Percentiles rank a stretch among this genome's conserved stretches.
Evolutionary conservation across 2,329 filamentous ascomycete species (phyloP).

Genomic region (Neoscytalidium dimidiatum): DNA sequence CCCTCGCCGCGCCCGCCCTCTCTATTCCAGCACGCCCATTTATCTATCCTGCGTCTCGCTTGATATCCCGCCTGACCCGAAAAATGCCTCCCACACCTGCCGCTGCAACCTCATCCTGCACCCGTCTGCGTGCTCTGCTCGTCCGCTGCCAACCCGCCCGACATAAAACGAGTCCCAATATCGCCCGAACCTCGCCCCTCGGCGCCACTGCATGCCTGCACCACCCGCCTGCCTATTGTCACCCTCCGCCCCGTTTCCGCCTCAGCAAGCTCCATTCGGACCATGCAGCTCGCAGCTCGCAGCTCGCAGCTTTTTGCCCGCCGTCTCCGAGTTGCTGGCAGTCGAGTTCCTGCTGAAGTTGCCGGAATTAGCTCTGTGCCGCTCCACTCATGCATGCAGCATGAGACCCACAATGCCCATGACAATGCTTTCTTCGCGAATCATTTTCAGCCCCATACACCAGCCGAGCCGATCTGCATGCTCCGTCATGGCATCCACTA

Average conservation of each 20-base stretch:
- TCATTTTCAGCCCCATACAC: neutral
- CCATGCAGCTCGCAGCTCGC: neutral
- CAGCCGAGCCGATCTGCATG: neutral
- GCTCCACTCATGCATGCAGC: neutral
- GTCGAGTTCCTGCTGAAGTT: neutral
- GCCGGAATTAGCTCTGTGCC: neutral
- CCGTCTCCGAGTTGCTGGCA: too few relatives aligned
- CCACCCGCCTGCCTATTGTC: too few relatives aligned
- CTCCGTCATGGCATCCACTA: neutral
- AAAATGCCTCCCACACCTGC: neutral
- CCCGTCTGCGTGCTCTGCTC: neutral
- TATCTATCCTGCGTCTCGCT: neutral
- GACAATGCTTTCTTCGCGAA: neutral
- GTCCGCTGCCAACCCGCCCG: neutral
- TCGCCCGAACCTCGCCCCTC: too few relatives aligned
- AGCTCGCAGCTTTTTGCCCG: too few relatives aligned
- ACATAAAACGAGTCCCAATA: too few relatives aligned
- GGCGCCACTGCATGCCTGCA: too few relatives aligned
- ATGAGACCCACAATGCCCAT: neutral
- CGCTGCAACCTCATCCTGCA: neutral
- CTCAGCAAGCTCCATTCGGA: neutral
- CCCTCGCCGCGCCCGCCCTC: neutral
- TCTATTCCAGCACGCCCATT: neutral
- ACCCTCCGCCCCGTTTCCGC: neutral
- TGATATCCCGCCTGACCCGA: constrained; percentile 4